Evolutionary conservation across 1,284 basidiomycete species (phyloP).

Genomic region (Cryptococcus floricola): DNA sequence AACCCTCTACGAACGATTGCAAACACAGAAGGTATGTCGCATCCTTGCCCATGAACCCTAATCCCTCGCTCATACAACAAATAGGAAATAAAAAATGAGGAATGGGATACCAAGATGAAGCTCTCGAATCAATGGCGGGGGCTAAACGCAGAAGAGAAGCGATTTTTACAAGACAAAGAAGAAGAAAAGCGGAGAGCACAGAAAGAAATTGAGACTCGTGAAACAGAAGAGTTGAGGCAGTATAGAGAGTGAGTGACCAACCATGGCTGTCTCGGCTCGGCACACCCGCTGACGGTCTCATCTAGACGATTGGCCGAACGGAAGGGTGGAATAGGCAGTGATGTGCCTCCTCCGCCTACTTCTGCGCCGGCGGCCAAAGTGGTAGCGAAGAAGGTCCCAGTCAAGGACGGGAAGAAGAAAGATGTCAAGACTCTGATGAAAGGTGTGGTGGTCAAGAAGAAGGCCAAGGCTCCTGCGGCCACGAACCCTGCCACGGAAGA

Average conservation of each 20-base stretch:
- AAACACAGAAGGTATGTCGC: conserved; percentile 30
- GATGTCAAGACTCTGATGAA: conserved; percentile 47
- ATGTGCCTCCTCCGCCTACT: not conserved
- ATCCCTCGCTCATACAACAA: not conserved
- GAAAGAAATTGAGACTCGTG: conserved; percentile 64
- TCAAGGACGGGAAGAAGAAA: conserved; percentile 19
- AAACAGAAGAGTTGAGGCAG: conserved; percentile 71
- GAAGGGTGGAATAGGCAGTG: conserved; percentile 10
- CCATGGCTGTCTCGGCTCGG: not conserved
- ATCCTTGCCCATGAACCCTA: no score
- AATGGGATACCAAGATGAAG: conserved; percentile 91
- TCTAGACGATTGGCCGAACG: conserved; percentile 31
- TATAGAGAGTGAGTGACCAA: conserved; percentile 63
- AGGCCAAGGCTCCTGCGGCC: conserved; percentile 21
- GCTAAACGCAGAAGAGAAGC: conserved; percentile 81
- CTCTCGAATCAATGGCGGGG: conserved; percentile 89
- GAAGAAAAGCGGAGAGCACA: conserved; percentile 73
- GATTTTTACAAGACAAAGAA: conserved; percentile 77
- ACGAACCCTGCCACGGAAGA: no score
- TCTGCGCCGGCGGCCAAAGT: not conserved
- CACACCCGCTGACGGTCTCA: not conserved
- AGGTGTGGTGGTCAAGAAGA: conserved; percentile 49
- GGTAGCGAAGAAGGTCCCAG: not conserved
- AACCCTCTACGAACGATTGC: conserved; percentile 67
- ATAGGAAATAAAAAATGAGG: conserved; percentile 81